Base-by-base conservation (phyloP, 768 basidiomycete species). In the Mycena albidolilacea region DNA sequence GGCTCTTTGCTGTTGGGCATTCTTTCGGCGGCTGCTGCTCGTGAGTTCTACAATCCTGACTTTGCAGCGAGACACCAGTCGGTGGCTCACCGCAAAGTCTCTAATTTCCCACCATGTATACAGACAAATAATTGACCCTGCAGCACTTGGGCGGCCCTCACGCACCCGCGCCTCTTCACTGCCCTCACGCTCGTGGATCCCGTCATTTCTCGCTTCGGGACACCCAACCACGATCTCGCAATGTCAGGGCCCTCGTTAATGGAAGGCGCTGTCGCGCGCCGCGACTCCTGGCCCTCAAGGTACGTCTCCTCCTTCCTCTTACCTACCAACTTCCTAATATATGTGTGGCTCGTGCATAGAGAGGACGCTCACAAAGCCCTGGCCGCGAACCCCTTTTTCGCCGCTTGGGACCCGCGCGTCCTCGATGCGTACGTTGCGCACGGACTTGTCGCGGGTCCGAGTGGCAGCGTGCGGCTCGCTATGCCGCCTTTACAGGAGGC, bases 1-100 rank as follows among this genome's bases (percentile, higher is more conserved):
- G 81, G n/a, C 77, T 96, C 3, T 84, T 96, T 23, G 90, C 85
- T 6, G 83, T 96, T 5, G 96, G 95, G 0, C 97, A 98, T 79
- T 97, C 95, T 0, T 91, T 95, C 64, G 95, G 97, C 21, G 96
- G 94, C 2, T 92, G 91, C 78, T 90, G 91, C 2, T 87, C 90
- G 91, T 95, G 78, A 78, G 94, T 85, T 67, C 48, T n/a, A 19
- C 30, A 30, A 30, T 30, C 30, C 30, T 30, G 30, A 30, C 30
- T 30, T 30, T 30, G 30, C 30, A 4, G 30, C 30, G 30, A 30
- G 30, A 30, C 30, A 30, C 30, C 30, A 30, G 30, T 30, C 30
- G 30, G 30, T 30, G 30, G 30, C 30, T 30, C 30, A 30, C 30
- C 30, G 30, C 30, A 30, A 30, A 30, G 30, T 30, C 30, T 30